A percentile compares a stretch with the other conserved stretches of the same genome.
Evolutionary conservation across 1,139 yeast species (phyloP).

Genomic region (Magnusiomyces magnusii): DNA sequence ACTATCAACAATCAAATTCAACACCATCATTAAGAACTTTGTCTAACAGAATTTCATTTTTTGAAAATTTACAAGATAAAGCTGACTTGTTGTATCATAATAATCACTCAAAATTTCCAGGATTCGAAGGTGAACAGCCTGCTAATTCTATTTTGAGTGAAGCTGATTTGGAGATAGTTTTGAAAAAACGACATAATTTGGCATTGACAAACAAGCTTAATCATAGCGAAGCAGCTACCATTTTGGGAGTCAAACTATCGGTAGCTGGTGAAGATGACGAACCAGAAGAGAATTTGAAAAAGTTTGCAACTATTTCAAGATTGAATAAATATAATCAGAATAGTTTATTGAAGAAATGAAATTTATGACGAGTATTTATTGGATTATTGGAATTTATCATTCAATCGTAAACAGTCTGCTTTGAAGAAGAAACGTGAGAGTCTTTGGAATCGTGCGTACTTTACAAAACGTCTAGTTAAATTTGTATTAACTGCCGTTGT

Average conservation of each 20-base stretch:
- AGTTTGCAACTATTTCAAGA: too few species aligned
- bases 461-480: too few species aligned
- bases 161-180: neutral
- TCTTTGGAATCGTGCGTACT: too few species aligned
- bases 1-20: neutral
- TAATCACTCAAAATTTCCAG: too few species aligned
- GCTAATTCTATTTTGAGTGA: neutral
- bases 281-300: neutral
- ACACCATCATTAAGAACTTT: neutral
- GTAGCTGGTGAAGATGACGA: neutral
- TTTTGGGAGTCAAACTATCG: neutral
- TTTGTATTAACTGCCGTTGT: too few species aligned
- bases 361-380: too few species aligned
- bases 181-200: neutral
- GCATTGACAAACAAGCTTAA: neutral
- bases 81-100: neutral
- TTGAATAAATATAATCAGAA: too few species aligned
- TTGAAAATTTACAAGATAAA: neutral
- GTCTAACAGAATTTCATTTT: neutral
- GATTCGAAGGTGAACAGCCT: too few species aligned
- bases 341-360: too few species aligned
- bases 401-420: too few species aligned
- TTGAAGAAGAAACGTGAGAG: too few species aligned
- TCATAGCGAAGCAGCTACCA: neutral
- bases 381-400: too few species aligned